These are phyloP conservation scores for Sporothrix protearum DNA, from an alignment of 2,329 filamentous ascomycete species.

Conservation along the genomic window DNA sequence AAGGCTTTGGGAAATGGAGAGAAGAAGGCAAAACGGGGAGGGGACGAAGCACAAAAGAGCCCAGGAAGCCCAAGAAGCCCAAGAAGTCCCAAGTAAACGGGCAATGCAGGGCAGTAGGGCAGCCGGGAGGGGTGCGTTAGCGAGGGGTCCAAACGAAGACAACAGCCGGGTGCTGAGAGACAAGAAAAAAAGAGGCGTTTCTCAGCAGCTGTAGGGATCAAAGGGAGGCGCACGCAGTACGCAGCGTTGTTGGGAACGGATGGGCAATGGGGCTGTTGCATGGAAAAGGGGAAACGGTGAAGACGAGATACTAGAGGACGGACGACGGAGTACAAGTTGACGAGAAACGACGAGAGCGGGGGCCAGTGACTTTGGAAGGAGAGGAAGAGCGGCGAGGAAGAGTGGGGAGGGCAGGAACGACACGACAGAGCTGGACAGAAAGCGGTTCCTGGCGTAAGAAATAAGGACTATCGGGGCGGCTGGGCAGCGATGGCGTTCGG, in stretches of 20 bases:
- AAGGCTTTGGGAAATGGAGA: neutral
- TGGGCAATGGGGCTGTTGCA: slow-evolving; percentile 7
- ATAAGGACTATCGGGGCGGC: slow-evolving; percentile 26
- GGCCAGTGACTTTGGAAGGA: slow-evolving; percentile 23
- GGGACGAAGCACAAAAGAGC: neutral
- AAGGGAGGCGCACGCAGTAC: slow-evolving; percentile 14
- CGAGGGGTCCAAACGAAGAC: neutral
- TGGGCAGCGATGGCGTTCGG: slow-evolving; percentile 15
- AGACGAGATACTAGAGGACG: neutral
- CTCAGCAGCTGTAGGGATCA: neutral
- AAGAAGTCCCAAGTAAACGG: neutral
- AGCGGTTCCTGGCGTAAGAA: slow-evolving; percentile 26
- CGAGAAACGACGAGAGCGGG: neutral
- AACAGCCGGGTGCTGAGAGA: neutral
- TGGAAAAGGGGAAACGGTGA: slow-evolving; percentile 15
- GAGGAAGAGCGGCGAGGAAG: slow-evolving; percentile 33
- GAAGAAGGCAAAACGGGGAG: slow-evolving; percentile 12
- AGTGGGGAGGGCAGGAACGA: slow-evolving; percentile 12
- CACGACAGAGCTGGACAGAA: neutral
- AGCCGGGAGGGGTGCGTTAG: slow-evolving; percentile 2
- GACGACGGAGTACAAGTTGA: neutral
- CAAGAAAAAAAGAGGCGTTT: slow-evolving; percentile 15
- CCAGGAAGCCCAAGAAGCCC: neutral
- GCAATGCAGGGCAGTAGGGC: neutral
- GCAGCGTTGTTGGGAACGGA: slow-evolving; percentile 7